phyloP scores from a whole-genome alignment of 2,329 filamentous ascomycete species.

The Purpureocillium takamizusanense region DNA sequence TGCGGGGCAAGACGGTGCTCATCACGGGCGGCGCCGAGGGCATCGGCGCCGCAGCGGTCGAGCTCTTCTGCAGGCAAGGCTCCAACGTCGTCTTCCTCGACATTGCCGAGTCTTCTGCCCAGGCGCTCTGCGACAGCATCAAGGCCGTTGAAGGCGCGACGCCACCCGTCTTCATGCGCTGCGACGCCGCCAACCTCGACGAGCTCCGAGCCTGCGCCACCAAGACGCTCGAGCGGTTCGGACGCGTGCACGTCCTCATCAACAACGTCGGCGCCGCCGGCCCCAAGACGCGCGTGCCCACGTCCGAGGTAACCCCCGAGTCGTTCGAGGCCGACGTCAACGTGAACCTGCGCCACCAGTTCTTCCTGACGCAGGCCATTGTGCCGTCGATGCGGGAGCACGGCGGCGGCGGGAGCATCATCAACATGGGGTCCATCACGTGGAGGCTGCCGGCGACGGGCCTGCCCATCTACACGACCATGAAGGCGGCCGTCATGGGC shows the following conservation, averaged over 20 bases:
- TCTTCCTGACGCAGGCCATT: constrained; percentile 66
- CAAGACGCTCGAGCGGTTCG: constrained; percentile 17
- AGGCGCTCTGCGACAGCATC: constrained; percentile 18
- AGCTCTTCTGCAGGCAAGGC: constrained; percentile 34
- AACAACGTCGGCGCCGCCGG: constrained; percentile 62
- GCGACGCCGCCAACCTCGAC: constrained; percentile 30
- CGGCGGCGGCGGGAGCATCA: constrained; percentile 38
- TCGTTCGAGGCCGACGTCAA: constrained; percentile 33
- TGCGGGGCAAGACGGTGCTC: constrained; percentile 29
- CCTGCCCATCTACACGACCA: constrained; percentile 37
- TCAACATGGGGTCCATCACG: constrained; percentile 45
- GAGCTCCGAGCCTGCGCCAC: constrained; percentile 22
- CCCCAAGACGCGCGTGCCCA: constrained; percentile 15
- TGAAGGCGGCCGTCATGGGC: constrained; percentile 46
- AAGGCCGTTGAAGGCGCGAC: constrained; percentile 5
- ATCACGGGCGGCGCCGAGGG: constrained; percentile 37
- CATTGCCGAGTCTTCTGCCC: constrained; percentile 21
- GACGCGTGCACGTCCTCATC: constrained; percentile 62
- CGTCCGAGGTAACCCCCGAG: constrained; percentile 26
- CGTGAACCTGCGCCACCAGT: constrained; percentile 32
- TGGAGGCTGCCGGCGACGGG: constrained; percentile 33
- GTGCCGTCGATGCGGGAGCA: constrained; percentile 45
- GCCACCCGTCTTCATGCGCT: constrained; percentile 28
- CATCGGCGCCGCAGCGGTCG: constrained; percentile 34
- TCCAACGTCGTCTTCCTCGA: constrained; percentile 35